Conservation (phyloP, 2,329 filamentous ascomycete species). For the Ascochyta fabae region DNA sequence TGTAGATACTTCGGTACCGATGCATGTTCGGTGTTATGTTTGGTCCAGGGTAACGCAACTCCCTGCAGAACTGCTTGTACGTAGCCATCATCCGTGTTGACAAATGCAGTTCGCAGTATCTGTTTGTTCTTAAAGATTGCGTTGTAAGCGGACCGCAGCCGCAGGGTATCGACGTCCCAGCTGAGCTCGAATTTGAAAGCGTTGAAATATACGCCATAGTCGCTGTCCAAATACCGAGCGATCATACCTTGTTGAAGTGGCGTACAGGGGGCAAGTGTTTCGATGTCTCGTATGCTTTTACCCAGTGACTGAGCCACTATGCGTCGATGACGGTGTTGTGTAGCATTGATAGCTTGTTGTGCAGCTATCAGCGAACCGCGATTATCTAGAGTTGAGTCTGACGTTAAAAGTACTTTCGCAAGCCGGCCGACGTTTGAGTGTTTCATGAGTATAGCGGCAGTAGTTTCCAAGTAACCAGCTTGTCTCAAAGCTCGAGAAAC, state of each 20-base stretch:
- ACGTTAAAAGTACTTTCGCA: slow-evolving; percentile 38
- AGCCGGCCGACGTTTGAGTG: slow-evolving; percentile 55
- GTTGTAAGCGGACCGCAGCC: slow-evolving; percentile 65
- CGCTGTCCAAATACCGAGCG: slow-evolving; percentile 67
- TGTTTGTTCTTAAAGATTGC: slow-evolving; percentile 60
- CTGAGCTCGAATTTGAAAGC: slow-evolving; percentile 68
- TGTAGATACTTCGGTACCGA: slow-evolving; percentile 13
- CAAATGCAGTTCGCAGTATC: slow-evolving; percentile 75
- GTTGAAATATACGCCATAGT: slow-evolving; percentile 74
- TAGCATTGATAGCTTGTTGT: slow-evolving; percentile 68
- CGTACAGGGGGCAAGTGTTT: slow-evolving; percentile 81
- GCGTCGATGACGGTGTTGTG: slow-evolving; percentile 66
- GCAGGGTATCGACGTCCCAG: slow-evolving; percentile 52
- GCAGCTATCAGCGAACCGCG: slow-evolving; percentile 54
- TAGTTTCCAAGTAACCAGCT: slow-evolving; percentile 65
- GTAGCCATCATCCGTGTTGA: slow-evolving; percentile 75
- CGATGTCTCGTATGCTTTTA: slow-evolving; percentile 62
- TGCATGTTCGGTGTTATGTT: slow-evolving; percentile 33
- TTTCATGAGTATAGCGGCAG: slow-evolving; percentile 71
- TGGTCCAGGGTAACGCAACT: slow-evolving; percentile 27
- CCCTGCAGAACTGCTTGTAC: slow-evolving; percentile 71
- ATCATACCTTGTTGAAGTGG: slow-evolving; percentile 88
- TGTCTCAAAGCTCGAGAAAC: slow-evolving; percentile 70
- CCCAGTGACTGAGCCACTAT: slow-evolving; percentile 61
- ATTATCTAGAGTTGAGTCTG: slow-evolving; percentile 11